Conservation (phyloP, 441 rosid genomes). For the Omphalea diandra region DNA sequence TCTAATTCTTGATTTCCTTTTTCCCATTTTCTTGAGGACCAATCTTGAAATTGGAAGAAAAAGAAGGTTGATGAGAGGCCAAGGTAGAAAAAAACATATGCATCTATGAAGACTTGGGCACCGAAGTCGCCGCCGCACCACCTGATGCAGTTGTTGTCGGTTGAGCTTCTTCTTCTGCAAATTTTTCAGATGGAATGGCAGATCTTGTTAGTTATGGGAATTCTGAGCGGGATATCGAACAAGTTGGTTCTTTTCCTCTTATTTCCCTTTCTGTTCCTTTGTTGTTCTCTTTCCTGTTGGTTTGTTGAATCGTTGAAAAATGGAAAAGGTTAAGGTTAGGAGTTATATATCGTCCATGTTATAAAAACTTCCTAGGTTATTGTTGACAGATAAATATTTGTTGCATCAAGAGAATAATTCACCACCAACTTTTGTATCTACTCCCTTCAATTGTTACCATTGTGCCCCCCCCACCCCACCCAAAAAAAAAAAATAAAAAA, state of each 20-base stretch:
- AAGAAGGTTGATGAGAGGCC: conserved; percentile 53
- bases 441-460: not conserved
- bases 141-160: conserved; percentile 51
- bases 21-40: not conserved
- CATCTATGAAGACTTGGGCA: conserved; percentile 89
- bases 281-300: not conserved
- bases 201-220: conserved; percentile 68
- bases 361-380: not conserved
- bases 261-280: not conserved
- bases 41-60: not conserved
- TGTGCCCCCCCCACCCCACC: too few species aligned
- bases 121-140: conserved; percentile 44
- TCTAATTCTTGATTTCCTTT: conserved; percentile 8
- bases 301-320: too few species aligned
- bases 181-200: conserved; percentile 98
- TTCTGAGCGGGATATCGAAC: conserved; percentile 89
- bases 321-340: too few species aligned
- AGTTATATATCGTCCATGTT: too few species aligned
- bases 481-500: too few species aligned
- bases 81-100: conserved; percentile 49
- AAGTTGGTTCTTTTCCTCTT: conserved; percentile 39
- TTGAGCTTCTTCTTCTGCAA: conserved; percentile 44
- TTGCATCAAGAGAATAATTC: not conserved
- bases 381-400: not conserved
- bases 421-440: not conserved